phyloP scores from a whole-genome alignment of 2,329 filamentous ascomycete species.

The Phaeophleospora eucalypticola region DNA sequence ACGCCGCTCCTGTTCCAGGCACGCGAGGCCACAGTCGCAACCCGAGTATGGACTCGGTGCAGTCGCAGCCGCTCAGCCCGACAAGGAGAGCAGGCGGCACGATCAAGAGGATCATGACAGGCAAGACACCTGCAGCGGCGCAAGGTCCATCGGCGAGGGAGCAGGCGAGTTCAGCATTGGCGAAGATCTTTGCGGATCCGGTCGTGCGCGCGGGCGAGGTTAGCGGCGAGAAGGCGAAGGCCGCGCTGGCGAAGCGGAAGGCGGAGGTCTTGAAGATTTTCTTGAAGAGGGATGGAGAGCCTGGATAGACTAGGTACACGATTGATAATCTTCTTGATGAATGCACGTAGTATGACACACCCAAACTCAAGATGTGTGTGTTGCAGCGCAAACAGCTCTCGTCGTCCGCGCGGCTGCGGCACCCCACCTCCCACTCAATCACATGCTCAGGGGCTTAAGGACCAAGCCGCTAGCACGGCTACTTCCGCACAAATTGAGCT shows the following conservation, averaged over 20 bases:
- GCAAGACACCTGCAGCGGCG: constrained; percentile 42
- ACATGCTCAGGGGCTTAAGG: too few species aligned
- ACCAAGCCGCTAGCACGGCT: too few species aligned
- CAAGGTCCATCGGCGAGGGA: constrained; percentile 44
- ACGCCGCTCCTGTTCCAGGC: constrained; percentile 3
- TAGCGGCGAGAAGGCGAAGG: constrained; percentile 56
- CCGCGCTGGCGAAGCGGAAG: constrained; percentile 59
- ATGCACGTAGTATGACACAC: too few species aligned
- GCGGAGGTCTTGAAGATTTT: constrained; percentile 68
- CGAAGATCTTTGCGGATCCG: constrained; percentile 60
- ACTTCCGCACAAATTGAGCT: too few species aligned
- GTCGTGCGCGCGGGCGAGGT: constrained; percentile 54
- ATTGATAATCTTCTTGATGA: too few species aligned
- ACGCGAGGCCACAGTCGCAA: constrained; percentile 1
- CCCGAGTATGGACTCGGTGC: background rate
- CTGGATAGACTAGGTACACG: too few species aligned
- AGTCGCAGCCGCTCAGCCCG: constrained; percentile 29
- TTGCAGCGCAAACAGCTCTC: too few species aligned
- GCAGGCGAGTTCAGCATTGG: constrained; percentile 58
- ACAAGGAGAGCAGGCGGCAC: constrained; percentile 30
- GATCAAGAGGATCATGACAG: constrained; percentile 34
- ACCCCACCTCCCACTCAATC: too few species aligned
- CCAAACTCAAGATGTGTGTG: too few species aligned
- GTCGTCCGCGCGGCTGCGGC: too few species aligned
- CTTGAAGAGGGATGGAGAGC: constrained; percentile 39